Conservation (phyloP, 768 basidiomycete species). For the Filobasidium wieringae region DNA sequence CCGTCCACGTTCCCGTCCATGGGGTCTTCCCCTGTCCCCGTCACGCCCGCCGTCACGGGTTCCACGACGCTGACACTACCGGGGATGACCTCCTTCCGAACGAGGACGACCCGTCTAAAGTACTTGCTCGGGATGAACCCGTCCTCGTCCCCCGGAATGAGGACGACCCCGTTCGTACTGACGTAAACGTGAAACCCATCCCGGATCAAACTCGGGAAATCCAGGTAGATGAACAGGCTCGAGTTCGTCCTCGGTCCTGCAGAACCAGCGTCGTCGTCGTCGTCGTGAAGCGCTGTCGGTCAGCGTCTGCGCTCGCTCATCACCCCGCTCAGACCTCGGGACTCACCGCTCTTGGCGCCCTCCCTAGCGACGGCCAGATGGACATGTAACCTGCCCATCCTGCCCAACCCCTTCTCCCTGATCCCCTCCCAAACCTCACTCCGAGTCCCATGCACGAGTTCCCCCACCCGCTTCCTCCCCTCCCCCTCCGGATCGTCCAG, state of each 20-base stretch:
- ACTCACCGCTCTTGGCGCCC: slow-evolving; percentile 63
- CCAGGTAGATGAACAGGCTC: slow-evolving; percentile 67
- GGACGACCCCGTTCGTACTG: slow-evolving; percentile 76
- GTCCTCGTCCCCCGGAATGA: slow-evolving; percentile 61
- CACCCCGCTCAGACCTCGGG: too few species aligned
- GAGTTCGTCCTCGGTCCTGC: slow-evolving; percentile 71
- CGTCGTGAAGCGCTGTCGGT: too few species aligned
- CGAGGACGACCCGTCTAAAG: slow-evolving; percentile 57
- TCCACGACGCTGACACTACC: too few species aligned
- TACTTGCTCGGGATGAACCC: slow-evolving; percentile 55
- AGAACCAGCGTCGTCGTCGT: slow-evolving; percentile 15
- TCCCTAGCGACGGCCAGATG: slow-evolving; percentile 70
- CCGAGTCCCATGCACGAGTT: slow-evolving; percentile 34
- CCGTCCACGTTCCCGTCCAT: not conserved
- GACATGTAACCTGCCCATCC: slow-evolving; percentile 81
- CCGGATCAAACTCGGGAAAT: slow-evolving; percentile 47
- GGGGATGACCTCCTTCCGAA: slow-evolving; percentile 13
- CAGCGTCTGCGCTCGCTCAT: too few species aligned
- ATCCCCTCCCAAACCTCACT: slow-evolving; percentile 31
- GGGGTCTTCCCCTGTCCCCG: not conserved
- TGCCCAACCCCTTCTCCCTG: slow-evolving; percentile 56
- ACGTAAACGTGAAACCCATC: slow-evolving; percentile 49
- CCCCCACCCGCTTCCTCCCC: slow-evolving; percentile 52
- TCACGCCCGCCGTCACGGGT: too few species aligned
- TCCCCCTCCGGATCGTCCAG: slow-evolving; percentile 47